These are phyloP conservation scores for Astragalus membranaceus DNA, from an alignment of 306 rosid species.

Conservation along the genomic window DNA sequence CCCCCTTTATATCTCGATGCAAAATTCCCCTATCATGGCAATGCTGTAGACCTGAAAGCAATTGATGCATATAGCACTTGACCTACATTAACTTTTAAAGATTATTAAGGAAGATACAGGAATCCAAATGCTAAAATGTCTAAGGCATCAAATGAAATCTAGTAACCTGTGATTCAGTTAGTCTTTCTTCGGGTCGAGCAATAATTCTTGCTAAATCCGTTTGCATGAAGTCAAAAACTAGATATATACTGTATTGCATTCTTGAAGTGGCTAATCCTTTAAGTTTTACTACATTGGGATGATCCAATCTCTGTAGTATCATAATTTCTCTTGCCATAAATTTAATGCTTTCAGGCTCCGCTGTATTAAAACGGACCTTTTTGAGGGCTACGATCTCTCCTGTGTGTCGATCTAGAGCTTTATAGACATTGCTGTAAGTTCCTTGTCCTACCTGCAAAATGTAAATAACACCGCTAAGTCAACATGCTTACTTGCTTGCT, in stretches of 20 bases:
- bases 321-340: slow-evolving; percentile 93
- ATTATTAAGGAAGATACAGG: slow-evolving; percentile 23
- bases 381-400: slow-evolving; percentile 78
- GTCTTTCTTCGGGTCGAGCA: slow-evolving; percentile 38
- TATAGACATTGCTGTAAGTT: slow-evolving; percentile 92
- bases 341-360: slow-evolving; percentile 79
- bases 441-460: slow-evolving; percentile 87
- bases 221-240: slow-evolving; percentile 87
- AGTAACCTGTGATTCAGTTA: slow-evolving; percentile 85
- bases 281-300: slow-evolving; percentile 76
- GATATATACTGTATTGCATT: slow-evolving; percentile 84
- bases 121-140: neutral
- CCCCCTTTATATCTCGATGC: slow-evolving; percentile 86
- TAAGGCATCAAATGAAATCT: neutral
- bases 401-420: slow-evolving; percentile 76
- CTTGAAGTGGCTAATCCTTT: slow-evolving; percentile 92
- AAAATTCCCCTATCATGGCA: slow-evolving; percentile 86
- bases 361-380: slow-evolving; percentile 76
- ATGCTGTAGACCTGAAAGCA: slow-evolving; percentile 86
- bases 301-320: slow-evolving; percentile 69
- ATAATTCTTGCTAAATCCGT: slow-evolving; percentile 72
- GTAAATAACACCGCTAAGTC: slow-evolving; percentile 5
- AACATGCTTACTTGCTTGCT: neutral
- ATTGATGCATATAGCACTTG: slow-evolving; percentile 87
- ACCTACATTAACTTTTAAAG: slow-evolving; percentile 45